These are phyloP conservation scores for Knoxdaviesia capensis DNA, from an alignment of 2,329 filamentous ascomycete species.

Conservation along the genomic window DNA sequence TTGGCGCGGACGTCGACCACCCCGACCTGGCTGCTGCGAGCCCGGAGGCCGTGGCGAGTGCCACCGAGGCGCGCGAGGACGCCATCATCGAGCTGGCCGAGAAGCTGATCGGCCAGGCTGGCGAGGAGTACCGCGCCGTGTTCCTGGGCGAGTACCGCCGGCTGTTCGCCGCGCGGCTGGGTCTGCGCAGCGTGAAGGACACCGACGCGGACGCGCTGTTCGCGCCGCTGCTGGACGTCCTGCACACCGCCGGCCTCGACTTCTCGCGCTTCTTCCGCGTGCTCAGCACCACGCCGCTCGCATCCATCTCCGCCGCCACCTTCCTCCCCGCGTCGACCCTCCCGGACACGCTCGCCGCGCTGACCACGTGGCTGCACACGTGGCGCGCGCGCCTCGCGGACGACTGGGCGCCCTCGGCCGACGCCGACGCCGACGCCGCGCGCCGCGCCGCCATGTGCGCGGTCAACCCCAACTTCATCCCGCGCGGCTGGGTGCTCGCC, in stretches of 20 bases:
- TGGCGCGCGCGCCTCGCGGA: constrained; percentile 56
- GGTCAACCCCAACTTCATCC: constrained; percentile 85
- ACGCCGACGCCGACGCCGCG: constrained; percentile 31
- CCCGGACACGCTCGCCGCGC: constrained; percentile 45
- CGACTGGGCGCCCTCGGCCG: constrained; percentile 41
- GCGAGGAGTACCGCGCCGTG: constrained; percentile 73
- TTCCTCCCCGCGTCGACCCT: constrained; percentile 42
- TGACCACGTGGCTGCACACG: constrained; percentile 62
- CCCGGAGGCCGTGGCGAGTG: constrained; percentile 44
- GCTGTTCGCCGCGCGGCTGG: constrained; percentile 63
- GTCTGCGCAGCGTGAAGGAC: constrained; percentile 48
- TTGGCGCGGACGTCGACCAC: constrained; percentile 52
- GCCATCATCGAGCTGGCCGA: constrained; percentile 59
- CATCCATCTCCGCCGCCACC: constrained; percentile 40
- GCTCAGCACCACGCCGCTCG: constrained; percentile 42
- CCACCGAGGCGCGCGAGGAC: constrained; percentile 23
- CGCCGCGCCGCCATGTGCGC: constrained; percentile 57
- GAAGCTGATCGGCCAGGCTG: constrained; percentile 56
- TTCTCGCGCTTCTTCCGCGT: constrained; percentile 89
- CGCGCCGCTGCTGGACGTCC: constrained; percentile 59
- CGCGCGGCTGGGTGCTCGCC: constrained; percentile 79
- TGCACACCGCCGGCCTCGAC: constrained; percentile 70
- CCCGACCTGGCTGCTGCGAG: constrained; percentile 45
- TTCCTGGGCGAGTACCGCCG: constrained; percentile 82
- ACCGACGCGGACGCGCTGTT: constrained; percentile 65